phyloP scores from a whole-genome alignment of 805 yeast species.

The Alloascoidea hylecoeti region DNA sequence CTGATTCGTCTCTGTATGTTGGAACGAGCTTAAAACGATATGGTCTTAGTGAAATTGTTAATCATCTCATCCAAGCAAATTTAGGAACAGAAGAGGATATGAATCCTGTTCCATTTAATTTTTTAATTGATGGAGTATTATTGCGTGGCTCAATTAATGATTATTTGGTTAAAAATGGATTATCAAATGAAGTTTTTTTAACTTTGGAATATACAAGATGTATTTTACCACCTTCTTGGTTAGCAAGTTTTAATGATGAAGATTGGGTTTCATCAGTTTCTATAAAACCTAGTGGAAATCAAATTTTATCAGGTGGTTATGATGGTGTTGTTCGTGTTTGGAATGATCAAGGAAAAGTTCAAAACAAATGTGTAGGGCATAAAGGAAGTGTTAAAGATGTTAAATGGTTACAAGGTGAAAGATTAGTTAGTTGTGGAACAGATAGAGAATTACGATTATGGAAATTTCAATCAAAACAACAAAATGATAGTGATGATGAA shows the following conservation, averaged over 20 bases:
- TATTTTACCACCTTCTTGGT: constrained; percentile 83
- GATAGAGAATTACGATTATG: constrained; percentile 84
- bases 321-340: constrained; percentile 92
- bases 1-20: constrained; percentile 74
- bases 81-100: constrained; percentile 16
- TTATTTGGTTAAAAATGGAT: constrained; percentile 60
- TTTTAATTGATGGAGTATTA: constrained; percentile 73
- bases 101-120: constrained; percentile 79
- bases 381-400: constrained; percentile 77
- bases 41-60: constrained; percentile 91
- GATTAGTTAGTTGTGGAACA: constrained; percentile 75
- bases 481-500: constrained; percentile 19
- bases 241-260: constrained; percentile 80
- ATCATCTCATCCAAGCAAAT: constrained; percentile 52
- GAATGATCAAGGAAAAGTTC: constrained; percentile 68
- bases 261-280: constrained; percentile 88
- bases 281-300: constrained; percentile 30
- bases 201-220: constrained; percentile 85
- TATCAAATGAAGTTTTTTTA: constrained; percentile 69
- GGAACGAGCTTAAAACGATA: constrained; percentile 79
- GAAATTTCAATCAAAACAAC: constrained; percentile 40
- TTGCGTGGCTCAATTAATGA: constrained; percentile 69
- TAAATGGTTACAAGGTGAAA: constrained; percentile 60
- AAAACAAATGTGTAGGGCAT: constrained; percentile 76
- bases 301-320: constrained; percentile 77